Evolutionary conservation across 108 stramenopile species (phyloP).

Genomic region (Stephanodiscus triporus): DNA sequence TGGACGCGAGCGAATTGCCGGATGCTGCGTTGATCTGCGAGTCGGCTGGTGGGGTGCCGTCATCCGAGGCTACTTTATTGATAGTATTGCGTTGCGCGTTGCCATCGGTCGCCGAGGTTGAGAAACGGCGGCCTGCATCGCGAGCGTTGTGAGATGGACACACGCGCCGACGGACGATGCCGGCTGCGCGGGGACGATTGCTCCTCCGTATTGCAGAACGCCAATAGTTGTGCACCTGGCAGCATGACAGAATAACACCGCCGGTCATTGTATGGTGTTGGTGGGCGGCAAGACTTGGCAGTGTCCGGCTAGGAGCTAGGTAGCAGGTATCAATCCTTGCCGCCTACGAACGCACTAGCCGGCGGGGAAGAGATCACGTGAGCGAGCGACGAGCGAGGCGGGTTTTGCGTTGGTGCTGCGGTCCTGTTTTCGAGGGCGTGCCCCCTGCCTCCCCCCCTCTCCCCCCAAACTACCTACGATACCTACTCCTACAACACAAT

Average conservation of each 20-base stretch:
- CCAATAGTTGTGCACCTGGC: conserved; percentile 1
- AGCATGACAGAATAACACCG: background rate
- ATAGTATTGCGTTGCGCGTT: background rate
- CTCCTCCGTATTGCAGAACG: background rate
- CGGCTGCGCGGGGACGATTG: conserved; percentile 2
- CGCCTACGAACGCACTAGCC: no score
- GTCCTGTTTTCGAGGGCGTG: no score
- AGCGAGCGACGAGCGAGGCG: no score
- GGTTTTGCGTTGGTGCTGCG: no score
- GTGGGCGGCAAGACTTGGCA: background rate
- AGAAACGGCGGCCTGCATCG: conserved; percentile 1
- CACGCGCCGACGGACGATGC: conserved; percentile 3
- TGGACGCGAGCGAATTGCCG: background rate
- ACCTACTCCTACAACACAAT: no score
- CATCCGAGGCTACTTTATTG: background rate
- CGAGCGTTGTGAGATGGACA: background rate
- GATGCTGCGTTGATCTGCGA: background rate
- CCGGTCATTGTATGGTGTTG: background rate
- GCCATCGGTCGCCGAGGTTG: conserved; percentile 2
- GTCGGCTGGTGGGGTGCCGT: background rate
- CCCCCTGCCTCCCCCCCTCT: no score
- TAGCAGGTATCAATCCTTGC: no score
- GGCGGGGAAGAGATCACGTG: no score
- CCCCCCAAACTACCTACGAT: no score
- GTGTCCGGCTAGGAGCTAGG: background rate